A percentile compares a stretch with the other conserved stretches of the same genome.
phyloP scores from a whole-genome alignment of 495 filamentous ascomycete genomes.

The Bathelium albidoporum region DNA sequence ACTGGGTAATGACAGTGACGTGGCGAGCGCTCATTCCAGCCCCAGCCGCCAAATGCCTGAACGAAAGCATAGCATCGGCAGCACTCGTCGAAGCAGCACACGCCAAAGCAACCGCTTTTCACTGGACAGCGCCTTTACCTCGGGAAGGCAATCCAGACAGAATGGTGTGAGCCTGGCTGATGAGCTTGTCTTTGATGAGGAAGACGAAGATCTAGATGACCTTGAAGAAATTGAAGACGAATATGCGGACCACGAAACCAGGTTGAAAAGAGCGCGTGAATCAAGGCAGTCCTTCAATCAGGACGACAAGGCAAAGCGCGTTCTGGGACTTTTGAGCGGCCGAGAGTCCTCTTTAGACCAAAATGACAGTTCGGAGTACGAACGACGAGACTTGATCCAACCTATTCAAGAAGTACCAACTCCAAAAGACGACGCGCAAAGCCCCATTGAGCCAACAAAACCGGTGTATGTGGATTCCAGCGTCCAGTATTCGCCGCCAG shows the following conservation, averaged over 20 bases:
- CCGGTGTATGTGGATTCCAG: slow-evolving; percentile 57
- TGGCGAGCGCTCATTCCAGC: slow-evolving; percentile 58
- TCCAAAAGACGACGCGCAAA: slow-evolving; percentile 2
- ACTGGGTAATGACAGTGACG: slow-evolving; percentile 54
- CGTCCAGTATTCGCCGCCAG: slow-evolving; percentile 71
- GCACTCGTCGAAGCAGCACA: slow-evolving; percentile 45
- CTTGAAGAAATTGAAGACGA: slow-evolving; percentile 30
- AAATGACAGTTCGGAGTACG: background rate
- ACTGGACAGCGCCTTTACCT: background rate
- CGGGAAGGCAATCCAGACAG: slow-evolving; percentile 46
- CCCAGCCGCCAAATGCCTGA: slow-evolving; percentile 60
- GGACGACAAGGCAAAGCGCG: slow-evolving; percentile 34
- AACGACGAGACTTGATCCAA: slow-evolving; percentile 2
- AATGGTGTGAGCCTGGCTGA: slow-evolving; percentile 75
- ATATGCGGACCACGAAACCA: slow-evolving; percentile 32
- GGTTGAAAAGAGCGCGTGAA: slow-evolving; percentile 23
- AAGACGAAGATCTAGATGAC: slow-evolving; percentile 53
- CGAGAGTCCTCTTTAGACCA: slow-evolving; percentile 11
- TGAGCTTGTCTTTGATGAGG: slow-evolving; percentile 76
- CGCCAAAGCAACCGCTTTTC: slow-evolving; percentile 28
- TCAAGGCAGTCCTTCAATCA: slow-evolving; percentile 25
- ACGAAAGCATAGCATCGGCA: slow-evolving; percentile 46
- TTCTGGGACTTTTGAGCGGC: slow-evolving; percentile 20
- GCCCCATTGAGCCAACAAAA: slow-evolving; percentile 5
- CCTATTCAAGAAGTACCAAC: background rate